Percentiles rank a stretch among this genome's conserved stretches.
phyloP scores from a whole-genome alignment of 768 basidiomycete genomes.

The Lactarius hengduanensis region DNA sequence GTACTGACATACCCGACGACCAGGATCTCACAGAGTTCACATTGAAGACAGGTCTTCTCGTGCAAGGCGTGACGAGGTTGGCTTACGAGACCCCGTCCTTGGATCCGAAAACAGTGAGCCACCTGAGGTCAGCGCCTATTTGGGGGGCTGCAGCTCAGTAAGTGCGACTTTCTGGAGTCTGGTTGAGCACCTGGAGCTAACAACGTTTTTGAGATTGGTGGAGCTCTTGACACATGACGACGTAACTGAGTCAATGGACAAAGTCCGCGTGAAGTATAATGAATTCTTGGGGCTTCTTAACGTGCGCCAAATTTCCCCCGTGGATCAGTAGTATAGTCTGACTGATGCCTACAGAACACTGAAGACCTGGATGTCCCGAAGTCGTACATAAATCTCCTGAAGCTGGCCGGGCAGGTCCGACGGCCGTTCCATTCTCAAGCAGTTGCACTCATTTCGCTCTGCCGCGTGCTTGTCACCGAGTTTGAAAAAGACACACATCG shows the following conservation, averaged over 20 bases:
- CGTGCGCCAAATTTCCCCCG: constrained; percentile 3
- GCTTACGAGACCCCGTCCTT: neutral
- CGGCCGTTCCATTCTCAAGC: constrained; percentile 27
- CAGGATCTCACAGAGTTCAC: constrained; percentile 3
- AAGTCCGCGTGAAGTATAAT: constrained; percentile 17
- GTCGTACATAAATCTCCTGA: constrained; percentile 22
- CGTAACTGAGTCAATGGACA: neutral
- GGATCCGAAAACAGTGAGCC: constrained; percentile 1
- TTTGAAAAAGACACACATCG: constrained; percentile 11
- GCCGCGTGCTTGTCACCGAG: constrained; percentile 19
- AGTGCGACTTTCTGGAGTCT: neutral
- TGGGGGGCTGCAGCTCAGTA: constrained; percentile 22
- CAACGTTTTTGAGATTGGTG: constrained; percentile 1
- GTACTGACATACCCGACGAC: neutral
- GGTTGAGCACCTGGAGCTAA: neutral
- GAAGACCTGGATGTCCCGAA: constrained; percentile 11
- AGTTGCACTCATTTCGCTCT: constrained; percentile 16
- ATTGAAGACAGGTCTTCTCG: constrained; percentile 17
- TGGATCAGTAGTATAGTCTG: constrained; percentile 3
- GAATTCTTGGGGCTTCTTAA: constrained; percentile 11
- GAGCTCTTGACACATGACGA: constrained; percentile 12
- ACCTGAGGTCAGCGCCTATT: constrained; percentile 19
- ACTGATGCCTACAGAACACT: constrained; percentile 18
- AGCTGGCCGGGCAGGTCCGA: constrained; percentile 20
- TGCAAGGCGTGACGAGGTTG: constrained; percentile 20